These are phyloP conservation scores for Avena insularis DNA, from an alignment of 176 grass and related monocot genomes.

Conservation along the genomic window DNA sequence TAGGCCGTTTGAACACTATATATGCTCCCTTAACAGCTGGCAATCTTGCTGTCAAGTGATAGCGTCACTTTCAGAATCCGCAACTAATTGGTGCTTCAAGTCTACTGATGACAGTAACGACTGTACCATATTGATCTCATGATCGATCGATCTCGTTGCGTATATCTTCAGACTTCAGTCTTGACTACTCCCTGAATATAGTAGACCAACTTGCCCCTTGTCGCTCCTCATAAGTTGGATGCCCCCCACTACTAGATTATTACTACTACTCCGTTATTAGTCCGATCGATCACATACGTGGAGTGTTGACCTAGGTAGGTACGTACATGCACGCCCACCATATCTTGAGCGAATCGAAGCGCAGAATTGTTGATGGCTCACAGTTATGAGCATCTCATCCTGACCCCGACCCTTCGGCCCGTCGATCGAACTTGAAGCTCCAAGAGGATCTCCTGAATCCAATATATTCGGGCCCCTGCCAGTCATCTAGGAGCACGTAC, in stretches of 20 bases:
- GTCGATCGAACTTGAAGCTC: not conserved
- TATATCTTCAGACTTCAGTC: not conserved
- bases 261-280: not conserved
- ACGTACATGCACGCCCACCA: not conserved
- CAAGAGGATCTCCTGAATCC: conserved; percentile 31
- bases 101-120: no score
- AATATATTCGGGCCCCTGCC: conserved; percentile 28
- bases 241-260: not conserved
- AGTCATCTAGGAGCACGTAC: not conserved
- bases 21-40: no score
- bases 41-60: no score
- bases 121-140: no score
- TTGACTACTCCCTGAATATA: conserved; percentile 6
- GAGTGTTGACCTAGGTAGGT: conserved; percentile 44
- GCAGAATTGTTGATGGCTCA: not conserved
- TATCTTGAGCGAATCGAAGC: conserved; percentile 35
- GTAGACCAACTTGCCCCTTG: conserved; percentile 15
- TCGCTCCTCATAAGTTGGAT: conserved; percentile 28
- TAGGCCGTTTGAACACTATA: no score
- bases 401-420: conserved; percentile 12
- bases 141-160: no score
- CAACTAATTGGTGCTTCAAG: no score
- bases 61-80: no score
- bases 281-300: not conserved
- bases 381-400: not conserved